Percentiles rank a stretch among this genome's conserved stretches.
Evolutionary conservation across 2,329 filamentous ascomycete species (phyloP).

Genomic region (Davidsoniella virescens): DNA sequence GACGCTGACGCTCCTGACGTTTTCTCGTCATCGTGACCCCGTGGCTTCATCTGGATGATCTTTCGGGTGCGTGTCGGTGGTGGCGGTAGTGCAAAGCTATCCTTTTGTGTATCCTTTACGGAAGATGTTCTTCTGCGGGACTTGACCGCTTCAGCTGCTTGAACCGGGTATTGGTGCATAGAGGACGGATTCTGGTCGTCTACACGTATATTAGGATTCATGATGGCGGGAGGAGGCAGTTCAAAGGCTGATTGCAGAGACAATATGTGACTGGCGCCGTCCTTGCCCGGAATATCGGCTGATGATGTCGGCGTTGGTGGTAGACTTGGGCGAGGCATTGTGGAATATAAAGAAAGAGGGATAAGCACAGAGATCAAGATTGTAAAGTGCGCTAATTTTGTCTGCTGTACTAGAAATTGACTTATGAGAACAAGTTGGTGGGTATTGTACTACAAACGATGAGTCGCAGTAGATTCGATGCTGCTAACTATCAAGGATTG

Average conservation of each 20-base stretch:
- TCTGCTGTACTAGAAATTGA: too few relatives aligned
- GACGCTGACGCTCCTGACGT: background rate
- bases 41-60: constrained; percentile 94
- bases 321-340: constrained; percentile 49
- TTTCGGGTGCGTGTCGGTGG: constrained; percentile 84
- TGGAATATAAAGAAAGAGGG: background rate
- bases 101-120: constrained; percentile 30
- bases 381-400: too few relatives aligned
- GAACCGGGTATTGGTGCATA: constrained; percentile 26
- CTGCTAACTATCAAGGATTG: background rate
- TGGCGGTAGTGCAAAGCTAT: constrained; percentile 68
- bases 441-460: background rate
- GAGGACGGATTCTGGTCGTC: constrained; percentile 16
- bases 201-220: constrained; percentile 16
- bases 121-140: constrained; percentile 35
- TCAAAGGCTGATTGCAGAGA: constrained; percentile 54
- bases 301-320: constrained; percentile 69
- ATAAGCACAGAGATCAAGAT: too few relatives aligned
- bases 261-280: constrained; percentile 42
- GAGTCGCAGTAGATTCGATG: background rate
- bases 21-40: constrained; percentile 25
- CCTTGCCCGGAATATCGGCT: constrained; percentile 60
- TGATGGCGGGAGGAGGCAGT: constrained; percentile 60
- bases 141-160: constrained; percentile 35
- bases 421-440: background rate